Evolutionary conservation across 2,329 filamentous ascomycete genomes (phyloP).

Genomic region (Cladosporium sp.): DNA sequence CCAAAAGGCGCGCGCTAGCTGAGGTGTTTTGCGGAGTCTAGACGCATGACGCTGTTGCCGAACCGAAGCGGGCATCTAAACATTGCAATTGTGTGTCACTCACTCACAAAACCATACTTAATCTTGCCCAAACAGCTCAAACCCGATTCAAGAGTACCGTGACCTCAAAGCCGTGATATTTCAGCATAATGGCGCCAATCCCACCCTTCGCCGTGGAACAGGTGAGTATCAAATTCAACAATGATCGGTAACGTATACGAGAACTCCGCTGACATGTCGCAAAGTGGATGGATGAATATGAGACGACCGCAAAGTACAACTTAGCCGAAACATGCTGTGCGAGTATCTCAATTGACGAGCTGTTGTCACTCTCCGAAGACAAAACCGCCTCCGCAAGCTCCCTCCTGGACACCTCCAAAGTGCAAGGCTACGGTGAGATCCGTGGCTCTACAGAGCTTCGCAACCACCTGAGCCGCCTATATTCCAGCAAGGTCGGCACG

Average conservation of each 20-base stretch:
- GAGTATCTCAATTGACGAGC: slow-evolving; percentile 66
- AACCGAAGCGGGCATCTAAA: not conserved
- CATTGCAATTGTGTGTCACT: not conserved
- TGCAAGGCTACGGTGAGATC: slow-evolving; percentile 70
- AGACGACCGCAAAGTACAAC: slow-evolving; percentile 56
- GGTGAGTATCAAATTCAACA: slow-evolving; percentile 37
- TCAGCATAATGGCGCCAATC: slow-evolving; percentile 13
- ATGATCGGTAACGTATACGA: not conserved
- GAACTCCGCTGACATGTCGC: not conserved
- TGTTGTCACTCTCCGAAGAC: slow-evolving; percentile 56
- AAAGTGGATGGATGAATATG: slow-evolving; percentile 55
- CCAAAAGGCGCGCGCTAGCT: not conserved
- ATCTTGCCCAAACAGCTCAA: not conserved
- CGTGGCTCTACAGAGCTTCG: slow-evolving; percentile 62
- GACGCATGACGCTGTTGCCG: not conserved
- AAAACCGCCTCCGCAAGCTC: slow-evolving; percentile 37
- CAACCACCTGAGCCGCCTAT: slow-evolving; percentile 59
- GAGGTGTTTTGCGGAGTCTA: not conserved
- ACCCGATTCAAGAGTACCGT: no score
- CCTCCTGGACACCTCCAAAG: slow-evolving; percentile 49
- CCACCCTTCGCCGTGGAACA: slow-evolving; percentile 65
- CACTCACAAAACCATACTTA: not conserved
- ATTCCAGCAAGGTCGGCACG: slow-evolving; percentile 51
- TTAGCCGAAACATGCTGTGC: slow-evolving; percentile 75
- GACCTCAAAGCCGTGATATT: no score